Percentiles rank a stretch among this genome's conserved stretches.
Conservation (phyloP, 192 early-diverging fungal genomes). For the Backusella psychrophila region DNA sequence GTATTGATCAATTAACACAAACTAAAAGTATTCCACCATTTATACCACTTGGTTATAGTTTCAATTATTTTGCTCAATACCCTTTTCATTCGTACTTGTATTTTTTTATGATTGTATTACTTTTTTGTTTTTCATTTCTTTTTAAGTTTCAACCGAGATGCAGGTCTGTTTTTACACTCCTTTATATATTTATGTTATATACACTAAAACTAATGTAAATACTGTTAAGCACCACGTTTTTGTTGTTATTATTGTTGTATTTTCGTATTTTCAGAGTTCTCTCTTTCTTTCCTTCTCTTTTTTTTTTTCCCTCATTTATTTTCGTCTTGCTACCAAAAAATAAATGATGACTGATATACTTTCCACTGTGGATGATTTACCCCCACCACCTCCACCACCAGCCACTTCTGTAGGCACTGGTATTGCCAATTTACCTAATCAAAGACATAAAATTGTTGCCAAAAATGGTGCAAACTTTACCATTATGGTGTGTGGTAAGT, state of each 20-base stretch:
- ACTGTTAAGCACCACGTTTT: not conserved
- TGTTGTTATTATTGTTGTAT: not conserved
- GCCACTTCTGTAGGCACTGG: conserved; percentile 52
- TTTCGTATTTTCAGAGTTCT: not conserved
- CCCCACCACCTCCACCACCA: conserved; percentile 8
- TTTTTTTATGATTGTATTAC: no score
- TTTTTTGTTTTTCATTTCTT: not conserved
- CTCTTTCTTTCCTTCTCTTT: not conserved
- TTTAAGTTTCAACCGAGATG: conserved; percentile 5
- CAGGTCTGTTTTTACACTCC: not conserved
- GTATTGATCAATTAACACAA: no score
- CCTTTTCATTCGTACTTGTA: no score
- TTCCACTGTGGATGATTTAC: not conserved
- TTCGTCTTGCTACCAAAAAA: not conserved
- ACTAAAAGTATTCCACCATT: no score
- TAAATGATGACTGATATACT: not conserved
- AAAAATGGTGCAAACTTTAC: conserved; percentile 95
- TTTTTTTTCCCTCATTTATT: not conserved
- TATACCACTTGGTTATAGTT: no score
- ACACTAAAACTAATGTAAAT: not conserved
- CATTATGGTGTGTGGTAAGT: conserved; percentile 93
- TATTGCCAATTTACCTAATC: conserved; percentile 90
- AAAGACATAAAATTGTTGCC: conserved; percentile 87
- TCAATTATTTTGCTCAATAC: no score
- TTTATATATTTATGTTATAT: not conserved